Evolutionary conservation across 345 rosid species (phyloP).

Genomic region (Sisymbrium altissimum): DNA sequence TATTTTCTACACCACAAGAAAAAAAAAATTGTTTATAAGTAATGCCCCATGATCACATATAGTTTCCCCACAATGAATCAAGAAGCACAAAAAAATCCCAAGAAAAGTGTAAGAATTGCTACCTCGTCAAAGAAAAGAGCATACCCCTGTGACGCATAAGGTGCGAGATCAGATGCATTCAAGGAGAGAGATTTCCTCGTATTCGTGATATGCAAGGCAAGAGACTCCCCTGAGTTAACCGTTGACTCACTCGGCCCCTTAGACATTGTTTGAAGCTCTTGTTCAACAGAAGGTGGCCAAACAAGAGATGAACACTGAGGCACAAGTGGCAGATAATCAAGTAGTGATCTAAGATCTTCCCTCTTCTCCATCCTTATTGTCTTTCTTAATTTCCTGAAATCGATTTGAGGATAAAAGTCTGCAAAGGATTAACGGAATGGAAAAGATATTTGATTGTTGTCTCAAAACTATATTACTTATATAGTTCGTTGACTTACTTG

Average conservation of each 20-base stretch:
- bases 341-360: slow-evolving; percentile 48
- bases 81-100: background rate
- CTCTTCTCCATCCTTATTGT: slow-evolving; percentile 42
- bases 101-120: background rate
- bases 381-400: too few relatives aligned
- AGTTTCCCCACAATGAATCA: background rate
- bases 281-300: slow-evolving; percentile 25
- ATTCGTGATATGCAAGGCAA: slow-evolving; percentile 45
- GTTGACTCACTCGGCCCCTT: slow-evolving; percentile 52
- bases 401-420: too few relatives aligned
- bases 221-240: slow-evolving; percentile 55
- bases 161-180: slow-evolving; percentile 37
- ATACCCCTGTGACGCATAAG: slow-evolving; percentile 45
- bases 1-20: slow-evolving; percentile 26
- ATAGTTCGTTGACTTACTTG: too few relatives aligned
- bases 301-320: slow-evolving; percentile 44
- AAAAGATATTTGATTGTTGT: too few relatives aligned
- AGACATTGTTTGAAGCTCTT: slow-evolving; percentile 53
- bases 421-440: too few relatives aligned
- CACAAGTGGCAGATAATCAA: slow-evolving; percentile 49
- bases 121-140: slow-evolving; percentile 67
- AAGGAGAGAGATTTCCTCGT: slow-evolving; percentile 46
- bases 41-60: background rate
- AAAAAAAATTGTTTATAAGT: background rate
- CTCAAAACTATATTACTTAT: too few relatives aligned